Conservation (phyloP, 2,329 filamentous ascomycete genomes). For the Alternaria viburni region DNA sequence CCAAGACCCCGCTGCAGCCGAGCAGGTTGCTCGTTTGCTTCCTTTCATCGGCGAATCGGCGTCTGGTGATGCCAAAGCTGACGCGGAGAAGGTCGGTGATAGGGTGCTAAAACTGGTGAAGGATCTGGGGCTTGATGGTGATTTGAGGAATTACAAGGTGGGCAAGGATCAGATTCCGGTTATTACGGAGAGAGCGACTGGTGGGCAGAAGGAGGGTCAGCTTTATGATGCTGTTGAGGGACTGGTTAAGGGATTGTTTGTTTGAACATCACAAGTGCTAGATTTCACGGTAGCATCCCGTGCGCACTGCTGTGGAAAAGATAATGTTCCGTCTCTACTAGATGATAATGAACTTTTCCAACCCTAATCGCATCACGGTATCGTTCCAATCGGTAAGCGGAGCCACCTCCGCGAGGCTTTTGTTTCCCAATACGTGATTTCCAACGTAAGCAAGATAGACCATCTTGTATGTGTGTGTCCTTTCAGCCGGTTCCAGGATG, state of each 20-base stretch:
- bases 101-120: conserved; percentile 53
- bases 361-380: too few species aligned
- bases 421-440: too few species aligned
- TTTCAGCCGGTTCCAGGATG: too few species aligned
- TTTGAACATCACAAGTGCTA: too few species aligned
- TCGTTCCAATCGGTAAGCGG: too few species aligned
- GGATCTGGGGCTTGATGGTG: conserved; percentile 53
- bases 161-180: conserved; percentile 50
- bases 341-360: too few species aligned
- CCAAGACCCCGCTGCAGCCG: conserved; percentile 51
- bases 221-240: conserved; percentile 52
- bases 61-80: conserved; percentile 50
- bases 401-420: too few species aligned
- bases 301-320: too few species aligned
- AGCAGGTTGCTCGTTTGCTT: conserved; percentile 53
- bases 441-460: too few species aligned
- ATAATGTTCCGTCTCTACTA: too few species aligned
- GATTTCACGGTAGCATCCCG: too few species aligned
- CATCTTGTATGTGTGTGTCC: too few species aligned
- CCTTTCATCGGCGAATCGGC: conserved; percentile 51
- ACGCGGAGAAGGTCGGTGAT: conserved; percentile 55
- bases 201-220: conserved; percentile 50
- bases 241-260: conserved; percentile 53
- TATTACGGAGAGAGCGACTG: conserved; percentile 54
- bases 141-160: conserved; percentile 55